Conservation (phyloP, 2,329 filamentous ascomycete species). For the Ophiostoma sp. region DNA sequence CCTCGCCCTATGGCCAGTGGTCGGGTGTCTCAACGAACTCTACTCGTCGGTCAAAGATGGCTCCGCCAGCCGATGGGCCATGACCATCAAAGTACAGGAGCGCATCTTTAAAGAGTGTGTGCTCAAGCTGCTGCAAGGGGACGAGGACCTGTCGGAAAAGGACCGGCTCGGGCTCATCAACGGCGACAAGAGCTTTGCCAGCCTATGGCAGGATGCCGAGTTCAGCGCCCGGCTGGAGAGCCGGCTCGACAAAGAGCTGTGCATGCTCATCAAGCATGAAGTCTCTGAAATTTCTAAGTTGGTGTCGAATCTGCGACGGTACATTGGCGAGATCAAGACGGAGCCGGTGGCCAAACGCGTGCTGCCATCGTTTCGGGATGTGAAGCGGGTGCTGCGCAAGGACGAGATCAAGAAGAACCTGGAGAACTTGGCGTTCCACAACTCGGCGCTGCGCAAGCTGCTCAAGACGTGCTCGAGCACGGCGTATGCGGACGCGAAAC, state of each 20-base stretch:
- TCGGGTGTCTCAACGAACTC: slow-evolving; percentile 23
- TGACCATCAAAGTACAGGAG: slow-evolving; percentile 29
- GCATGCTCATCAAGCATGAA: slow-evolving; percentile 25
- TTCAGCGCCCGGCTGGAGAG: slow-evolving; percentile 27
- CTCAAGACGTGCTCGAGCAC: slow-evolving; percentile 27
- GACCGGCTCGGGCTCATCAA: slow-evolving; percentile 27
- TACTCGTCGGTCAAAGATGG: slow-evolving; percentile 25
- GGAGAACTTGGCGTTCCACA: slow-evolving; percentile 22
- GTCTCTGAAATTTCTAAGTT: slow-evolving; percentile 25
- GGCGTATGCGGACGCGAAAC: slow-evolving; percentile 23
- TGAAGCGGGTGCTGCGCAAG: slow-evolving; percentile 26
- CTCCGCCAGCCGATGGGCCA: slow-evolving; percentile 14
- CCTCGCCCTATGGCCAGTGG: slow-evolving; percentile 29
- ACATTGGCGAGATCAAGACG: slow-evolving; percentile 17
- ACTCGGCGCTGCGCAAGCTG: slow-evolving; percentile 19
- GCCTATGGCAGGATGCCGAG: slow-evolving; percentile 28
- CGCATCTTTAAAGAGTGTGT: slow-evolving; percentile 29
- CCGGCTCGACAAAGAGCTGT: slow-evolving; percentile 26
- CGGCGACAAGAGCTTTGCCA: slow-evolving; percentile 26
- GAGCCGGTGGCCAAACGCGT: slow-evolving; percentile 17
- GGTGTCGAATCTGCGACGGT: slow-evolving; percentile 16
- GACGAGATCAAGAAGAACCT: slow-evolving; percentile 24
- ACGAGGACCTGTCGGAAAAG: slow-evolving; percentile 28
- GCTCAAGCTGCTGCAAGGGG: slow-evolving; percentile 26
- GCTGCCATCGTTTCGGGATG: slow-evolving; percentile 17